Evolutionary conservation across 768 basidiomycete species (phyloP), one percentile per base, ranked within the genome.

Genomic region (Termitomyces bulborhizus): DNA sequence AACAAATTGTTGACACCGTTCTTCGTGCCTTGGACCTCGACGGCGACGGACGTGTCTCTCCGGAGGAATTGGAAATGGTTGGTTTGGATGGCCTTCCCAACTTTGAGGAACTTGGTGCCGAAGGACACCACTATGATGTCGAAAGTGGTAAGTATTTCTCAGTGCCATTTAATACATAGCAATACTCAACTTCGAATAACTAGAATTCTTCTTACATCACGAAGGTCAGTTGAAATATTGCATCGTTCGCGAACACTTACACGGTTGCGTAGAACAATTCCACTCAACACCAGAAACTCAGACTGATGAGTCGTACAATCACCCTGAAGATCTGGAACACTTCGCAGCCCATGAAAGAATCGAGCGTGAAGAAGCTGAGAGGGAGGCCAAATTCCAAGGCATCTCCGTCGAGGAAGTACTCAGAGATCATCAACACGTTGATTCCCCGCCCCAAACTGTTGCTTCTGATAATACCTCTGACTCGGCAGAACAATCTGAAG

Each of bases 211-310:
- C 81, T 77, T 95, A 46, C 95, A 98, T 65, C 97, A 99, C 71
- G 97, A 99, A 83, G 95, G 93, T 87, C 18, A 40, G 39, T 46
- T 41, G 46, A 54, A 24, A 34, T 50, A 24, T 29, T 40, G 18
- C 11, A 13, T 31, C 26, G 16, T 54, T 6, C 40, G 24, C 29
- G 51, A 21, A 48, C 9, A 24, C 44, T 54, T 46, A 56, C 27
- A 18, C 12, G 18, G 44, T 24, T n/a, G 15, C 26, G 1, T 63
- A 92, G 91, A 98, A 73, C 73, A 91, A 71, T 97, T 79, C 77
- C 97, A 99, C 71, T 88, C 85, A 29, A 98, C 96, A 36, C 95
- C 94, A 0, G 97, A 98, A 68, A 98, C 96, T 0, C 97, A 98
- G 69, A 94, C 93, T 0, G 95, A 98, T 66, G 92, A 93, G 61